Evolutionary conservation across 2,329 filamentous ascomycete genomes (phyloP), one percentile per base, ranked within the genome.

Genomic region (Didymella sp.): DNA sequence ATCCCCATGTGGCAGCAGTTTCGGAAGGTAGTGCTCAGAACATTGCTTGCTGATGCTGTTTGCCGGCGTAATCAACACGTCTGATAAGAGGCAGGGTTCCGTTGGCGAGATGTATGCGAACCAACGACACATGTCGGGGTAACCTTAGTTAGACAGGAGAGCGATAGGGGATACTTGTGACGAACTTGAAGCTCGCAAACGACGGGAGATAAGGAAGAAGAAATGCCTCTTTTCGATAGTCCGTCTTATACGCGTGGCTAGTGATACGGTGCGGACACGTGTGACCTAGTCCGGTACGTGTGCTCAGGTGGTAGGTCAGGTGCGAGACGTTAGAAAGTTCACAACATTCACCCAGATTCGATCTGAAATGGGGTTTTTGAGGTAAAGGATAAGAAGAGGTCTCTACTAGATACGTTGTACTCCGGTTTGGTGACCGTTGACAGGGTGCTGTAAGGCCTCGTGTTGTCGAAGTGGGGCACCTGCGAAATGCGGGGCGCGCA

Each of bases 51-150:
- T 69, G 53, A 72, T 72, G 46, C 66, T 69, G 55, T 75, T 75
- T 22, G 71, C 73, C 5, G 77, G 77, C 0, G 73, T 78, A 54
- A 85, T 78, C 30, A 85, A 77, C 41, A 84, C 82, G 63, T 85
- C 83, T 54, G 82, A 81, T 9, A 85, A 76, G 41, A 85, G 79
- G 69, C 81, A 84, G 12, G 81, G 79, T 72, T 85, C 83, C 0
- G 73, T 76, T 0, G 77, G 75, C 1, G 81, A 83, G 53, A 85
- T 79, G 64, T 85, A 85, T 19, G 82, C 82, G 61, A 85, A 84
- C 82, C 82, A 85, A 30, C 82, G 81, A 72, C 78, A 79, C 78
- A 79, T 81, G 37, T 19, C 64, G 47, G 30, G n/a, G n/a, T n/a
- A n/a, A n/a, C n/a, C n/a, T n/a, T n/a, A n/a, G n/a, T n/a, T n/a